These are phyloP conservation scores for Pseudogymnoascus sp. DNA, from an alignment of 2,329 filamentous ascomycete species.

Conservation along the genomic window DNA sequence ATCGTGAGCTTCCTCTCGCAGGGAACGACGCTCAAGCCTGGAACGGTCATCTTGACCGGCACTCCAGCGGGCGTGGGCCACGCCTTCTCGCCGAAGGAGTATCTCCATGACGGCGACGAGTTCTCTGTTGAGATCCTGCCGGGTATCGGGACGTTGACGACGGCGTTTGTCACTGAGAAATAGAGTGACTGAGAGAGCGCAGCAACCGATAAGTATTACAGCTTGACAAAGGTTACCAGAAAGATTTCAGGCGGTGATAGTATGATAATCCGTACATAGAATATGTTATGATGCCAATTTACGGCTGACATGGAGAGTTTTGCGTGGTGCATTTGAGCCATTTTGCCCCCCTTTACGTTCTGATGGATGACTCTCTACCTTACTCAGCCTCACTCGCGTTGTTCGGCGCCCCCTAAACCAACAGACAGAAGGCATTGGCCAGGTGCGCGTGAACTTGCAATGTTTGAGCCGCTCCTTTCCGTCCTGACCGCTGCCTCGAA, in stretches of 20 bases:
- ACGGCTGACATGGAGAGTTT: not conserved
- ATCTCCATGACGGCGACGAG: slow-evolving; percentile 37
- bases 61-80: slow-evolving; percentile 34
- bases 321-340: not conserved
- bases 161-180: slow-evolving; percentile 30
- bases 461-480: not conserved
- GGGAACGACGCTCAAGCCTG: slow-evolving; percentile 37
- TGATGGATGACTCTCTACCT: not conserved
- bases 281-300: not conserved
- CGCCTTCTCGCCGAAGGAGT: slow-evolving; percentile 30
- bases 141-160: slow-evolving; percentile 40
- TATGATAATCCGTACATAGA: slow-evolving; percentile 3
- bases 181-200: not conserved
- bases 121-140: slow-evolving; percentile 41
- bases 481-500: not conserved
- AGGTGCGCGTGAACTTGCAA: too few relatives aligned
- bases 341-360: not conserved
- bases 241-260: not conserved
- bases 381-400: too few relatives aligned
- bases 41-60: slow-evolving; percentile 38
- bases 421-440: too few relatives aligned
- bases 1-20: slow-evolving; percentile 33
- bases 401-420: too few relatives aligned
- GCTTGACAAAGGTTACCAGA: slow-evolving; percentile 9
- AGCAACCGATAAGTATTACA: slow-evolving; percentile 5